Evolutionary conservation across 2,329 filamentous ascomycete species (phyloP), one percentile per base, ranked within the genome.

Genomic region (Cercospora brassicicola): DNA sequence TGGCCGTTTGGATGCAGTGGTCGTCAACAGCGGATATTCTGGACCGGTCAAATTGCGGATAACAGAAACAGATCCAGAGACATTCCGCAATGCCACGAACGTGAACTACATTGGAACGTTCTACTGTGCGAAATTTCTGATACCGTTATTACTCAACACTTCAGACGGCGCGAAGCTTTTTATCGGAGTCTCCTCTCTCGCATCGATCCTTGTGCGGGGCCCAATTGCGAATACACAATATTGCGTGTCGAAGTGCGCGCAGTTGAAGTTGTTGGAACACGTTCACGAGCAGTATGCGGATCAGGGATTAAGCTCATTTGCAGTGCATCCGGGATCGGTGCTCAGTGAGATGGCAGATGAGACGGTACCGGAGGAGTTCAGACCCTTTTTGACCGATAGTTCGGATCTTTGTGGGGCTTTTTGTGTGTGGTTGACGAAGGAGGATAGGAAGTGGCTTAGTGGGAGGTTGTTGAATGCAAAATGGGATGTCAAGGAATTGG

Each of bases 221-320:
- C 75, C 78, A 4, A 79, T 81, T 59, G 82, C 80, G 1, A 83
- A 81, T 68, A 72, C 76, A 15, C 76, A 77, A 33, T 81, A 81
- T 69, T 79, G 75, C 53, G 75, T 79, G 15, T 78, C 74, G 64
- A 81, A 81, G 67, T 73, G 76, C 42, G 79, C 79, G 4, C 78
- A 80, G 66, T 73, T 77, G 13, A 76, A 78, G 30, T 62, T 82
- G 18, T 72, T 81, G 28, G 80, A 82, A 67, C 76, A 81, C 66
- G 65, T 82, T 1, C 74, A 78, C 45, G 78, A 81, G 65, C 77
- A 80, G 70, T 79, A 78, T 62, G 64, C 61, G 1, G 67, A 53
- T 2, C 70, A 73, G 9, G 76, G 75, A 4, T 36, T 81, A 51
- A 71, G 76, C 39, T 72, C 70, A 28, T 75, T 77, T 30, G 75